Conservation (phyloP, 148 eudicot species). For the Cornus suecica region DNA sequence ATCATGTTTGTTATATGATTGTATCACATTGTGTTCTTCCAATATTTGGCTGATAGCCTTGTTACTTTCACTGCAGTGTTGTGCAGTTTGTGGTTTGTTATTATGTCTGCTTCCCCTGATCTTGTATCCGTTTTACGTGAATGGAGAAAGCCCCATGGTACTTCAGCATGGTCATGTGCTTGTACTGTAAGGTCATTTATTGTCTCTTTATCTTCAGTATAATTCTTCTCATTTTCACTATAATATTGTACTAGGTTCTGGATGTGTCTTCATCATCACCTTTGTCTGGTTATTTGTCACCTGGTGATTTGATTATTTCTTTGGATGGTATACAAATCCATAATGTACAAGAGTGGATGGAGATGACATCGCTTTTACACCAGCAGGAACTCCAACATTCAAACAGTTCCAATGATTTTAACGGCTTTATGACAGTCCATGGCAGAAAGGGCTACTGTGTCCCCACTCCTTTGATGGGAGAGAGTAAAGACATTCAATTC, state of each 20-base stretch:
- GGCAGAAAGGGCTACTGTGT: slow-evolving; percentile 60
- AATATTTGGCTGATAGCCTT: slow-evolving; percentile 24
- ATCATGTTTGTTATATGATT: neutral
- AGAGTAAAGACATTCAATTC: slow-evolving; percentile 32
- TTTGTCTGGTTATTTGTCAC: slow-evolving; percentile 58
- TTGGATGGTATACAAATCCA: slow-evolving; percentile 53
- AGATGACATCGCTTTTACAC: slow-evolving; percentile 39
- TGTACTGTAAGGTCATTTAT: slow-evolving; percentile 2
- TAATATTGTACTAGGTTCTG: slow-evolving; percentile 51
- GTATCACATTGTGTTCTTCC: slow-evolving; percentile 6
- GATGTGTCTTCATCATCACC: slow-evolving; percentile 65
- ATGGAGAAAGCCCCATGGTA: slow-evolving; percentile 82
- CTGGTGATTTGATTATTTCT: slow-evolving; percentile 66
- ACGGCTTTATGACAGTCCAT: slow-evolving; percentile 18
- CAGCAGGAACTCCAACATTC: slow-evolving; percentile 35
- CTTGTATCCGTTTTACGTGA: slow-evolving; percentile 65
- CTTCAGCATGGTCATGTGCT: slow-evolving; percentile 1
- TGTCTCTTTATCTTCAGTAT: slow-evolving; percentile 5
- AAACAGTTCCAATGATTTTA: slow-evolving; percentile 18
- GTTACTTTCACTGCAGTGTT: slow-evolving; percentile 47
- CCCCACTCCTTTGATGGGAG: slow-evolving; percentile 52
- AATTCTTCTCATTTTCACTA: neutral
- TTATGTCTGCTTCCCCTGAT: slow-evolving; percentile 69
- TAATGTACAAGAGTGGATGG: slow-evolving; percentile 60
- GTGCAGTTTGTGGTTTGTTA: slow-evolving; percentile 72